Conservation (phyloP, 352 stramenopile genomes). For the Phytophthora foliorum region DNA sequence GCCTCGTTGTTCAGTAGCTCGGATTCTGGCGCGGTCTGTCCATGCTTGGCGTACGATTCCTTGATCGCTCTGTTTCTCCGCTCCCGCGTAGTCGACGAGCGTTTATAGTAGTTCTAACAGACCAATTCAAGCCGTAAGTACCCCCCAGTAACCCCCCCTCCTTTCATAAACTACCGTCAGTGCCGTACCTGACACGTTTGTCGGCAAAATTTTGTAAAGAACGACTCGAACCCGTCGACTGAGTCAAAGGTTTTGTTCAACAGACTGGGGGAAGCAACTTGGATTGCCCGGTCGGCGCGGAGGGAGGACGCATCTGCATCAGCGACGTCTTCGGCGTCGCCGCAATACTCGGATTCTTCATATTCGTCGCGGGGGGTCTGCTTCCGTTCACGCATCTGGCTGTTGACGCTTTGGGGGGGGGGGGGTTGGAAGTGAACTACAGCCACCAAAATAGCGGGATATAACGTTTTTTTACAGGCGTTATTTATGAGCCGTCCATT, state of each 20-base stretch:
- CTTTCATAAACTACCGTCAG: no score
- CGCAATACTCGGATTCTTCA: not conserved
- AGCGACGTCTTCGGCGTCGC: not conserved
- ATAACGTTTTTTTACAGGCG: no score
- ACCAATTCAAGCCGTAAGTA: not conserved
- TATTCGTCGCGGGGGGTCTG: no score
- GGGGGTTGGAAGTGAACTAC: no score
- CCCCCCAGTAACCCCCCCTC: not conserved
- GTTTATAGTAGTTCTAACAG: not conserved
- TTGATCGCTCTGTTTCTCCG: not conserved
- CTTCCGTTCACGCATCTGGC: no score
- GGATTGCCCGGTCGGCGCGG: no score
- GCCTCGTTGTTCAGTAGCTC: not conserved
- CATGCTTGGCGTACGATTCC: not conserved
- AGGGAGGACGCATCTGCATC: not conserved
- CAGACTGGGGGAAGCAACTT: not conserved
- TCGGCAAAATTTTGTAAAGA: not conserved
- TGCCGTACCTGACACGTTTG: not conserved
- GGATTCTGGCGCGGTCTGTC: not conserved
- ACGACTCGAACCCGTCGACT: not conserved
- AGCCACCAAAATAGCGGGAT: no score
- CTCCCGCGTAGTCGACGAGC: not conserved
- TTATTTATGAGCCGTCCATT: no score
- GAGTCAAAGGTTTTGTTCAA: not conserved
- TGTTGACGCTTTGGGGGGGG: no score